A percentile compares a stretch with the other conserved stretches of the same genome.
Evolutionary conservation across 164 flowering plant genomes (phyloP).

Genomic region (Liriodendron chinense): DNA sequence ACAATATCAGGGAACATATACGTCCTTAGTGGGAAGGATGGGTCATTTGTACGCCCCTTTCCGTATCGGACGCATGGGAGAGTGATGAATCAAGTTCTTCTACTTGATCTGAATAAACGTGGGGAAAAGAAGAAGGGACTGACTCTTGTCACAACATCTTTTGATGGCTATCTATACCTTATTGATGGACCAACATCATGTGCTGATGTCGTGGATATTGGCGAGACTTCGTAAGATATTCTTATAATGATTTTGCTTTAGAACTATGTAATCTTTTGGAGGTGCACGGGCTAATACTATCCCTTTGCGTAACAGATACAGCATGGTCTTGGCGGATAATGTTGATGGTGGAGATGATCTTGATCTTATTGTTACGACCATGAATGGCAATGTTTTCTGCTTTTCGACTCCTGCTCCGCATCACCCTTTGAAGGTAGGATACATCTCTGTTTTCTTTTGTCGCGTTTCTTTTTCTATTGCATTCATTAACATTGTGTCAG

Average conservation of each 20-base stretch:
- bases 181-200: constrained; percentile 95
- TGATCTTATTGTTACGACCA: constrained; percentile 93
- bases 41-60: constrained; percentile 73
- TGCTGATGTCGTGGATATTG: constrained; percentile 99
- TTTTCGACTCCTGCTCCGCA: constrained; percentile 91
- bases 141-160: constrained; percentile 86
- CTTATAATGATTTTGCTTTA: not conserved
- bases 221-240: constrained; percentile 90
- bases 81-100: constrained; percentile 92
- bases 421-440: constrained; percentile 84
- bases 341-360: constrained; percentile 99
- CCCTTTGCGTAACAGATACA: constrained; percentile 60
- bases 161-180: constrained; percentile 96
- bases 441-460: not conserved
- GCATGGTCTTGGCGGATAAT: constrained; percentile 97
- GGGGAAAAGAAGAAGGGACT: constrained; percentile 86
- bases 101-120: constrained; percentile 81
- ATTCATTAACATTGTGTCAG: not conserved
- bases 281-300: not conserved
- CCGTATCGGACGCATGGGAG: constrained; percentile 98
- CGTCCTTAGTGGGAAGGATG: constrained; percentile 95
- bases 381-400: constrained; percentile 99
- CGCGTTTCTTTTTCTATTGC: not conserved
- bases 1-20: constrained; percentile 91
- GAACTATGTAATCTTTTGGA: not conserved